Base-by-base conservation (phyloP, 2,329 filamentous ascomycete species). In the Trichoderma simmonsii region DNA sequence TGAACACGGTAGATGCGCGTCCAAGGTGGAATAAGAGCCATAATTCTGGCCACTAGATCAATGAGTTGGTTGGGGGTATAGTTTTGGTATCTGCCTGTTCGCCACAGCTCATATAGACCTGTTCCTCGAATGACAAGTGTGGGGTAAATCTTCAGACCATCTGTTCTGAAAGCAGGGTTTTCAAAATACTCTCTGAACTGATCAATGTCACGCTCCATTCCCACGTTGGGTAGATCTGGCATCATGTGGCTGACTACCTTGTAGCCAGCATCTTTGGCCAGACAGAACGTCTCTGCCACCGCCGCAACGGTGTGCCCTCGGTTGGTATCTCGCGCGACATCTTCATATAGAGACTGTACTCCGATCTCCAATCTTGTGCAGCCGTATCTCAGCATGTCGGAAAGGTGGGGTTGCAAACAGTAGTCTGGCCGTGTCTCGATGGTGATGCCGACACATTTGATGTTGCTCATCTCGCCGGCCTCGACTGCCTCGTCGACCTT, bases 191-290 rank as follows among this genome's bases (percentile, higher is more conserved):
- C 97, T 75, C 93, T 89, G 82, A 99, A 99, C 77, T 99, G 96
- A 79, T 97, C 95, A 57, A 99, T 86, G 80, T 99, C 96, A 77
- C 96, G 92, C 83, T 99, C 97, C 93, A 98, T 97, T 71, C 96
- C 96, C 3, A 99, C 96, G 77, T 99, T 99, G 4, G 96, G 96
- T 62, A 99, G 84, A 80, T 99, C 96, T 1, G 96, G 96, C 96
- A 99, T 99, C 96, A 99, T 99, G 83, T 99, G 96, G 76, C 93
- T 97, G 74, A 99, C 96, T 1, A 99, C 96, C 82, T 99, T 99
- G 88, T 97, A 99, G 1, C 96, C 96, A 6, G 97, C 94, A 81
- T 99, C 97, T 82, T 99, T 99, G 74, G 96, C 91, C n/a, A 98
- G 86, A 76, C 93, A 97, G 80, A 99, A 99, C 0, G 96, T 99